A percentile compares a stretch with the other conserved stretches of the same genome.
These are phyloP conservation scores for Hymenoscyphus fructigenus DNA, from an alignment of 2,329 filamentous ascomycete genomes.

Conservation along the genomic window DNA sequence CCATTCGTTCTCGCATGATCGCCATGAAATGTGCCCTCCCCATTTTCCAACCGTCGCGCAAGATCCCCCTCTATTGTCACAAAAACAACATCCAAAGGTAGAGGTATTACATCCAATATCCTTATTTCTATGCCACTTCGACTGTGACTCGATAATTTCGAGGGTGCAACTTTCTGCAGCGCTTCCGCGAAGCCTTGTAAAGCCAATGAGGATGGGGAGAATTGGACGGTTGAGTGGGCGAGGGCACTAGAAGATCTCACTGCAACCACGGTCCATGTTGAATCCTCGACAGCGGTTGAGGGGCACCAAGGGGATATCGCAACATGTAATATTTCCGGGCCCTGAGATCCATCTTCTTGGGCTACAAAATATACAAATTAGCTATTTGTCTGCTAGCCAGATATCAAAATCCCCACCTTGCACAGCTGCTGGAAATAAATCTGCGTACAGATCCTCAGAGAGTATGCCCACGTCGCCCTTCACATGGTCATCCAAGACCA, in stretches of 20 bases:
- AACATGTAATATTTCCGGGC: slow-evolving; percentile 56
- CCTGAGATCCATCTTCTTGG: slow-evolving; percentile 26
- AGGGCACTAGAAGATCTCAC: slow-evolving; percentile 63
- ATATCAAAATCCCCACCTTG: slow-evolving; percentile 40
- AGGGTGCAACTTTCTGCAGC: slow-evolving; percentile 71
- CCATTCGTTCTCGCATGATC: slow-evolving; percentile 51
- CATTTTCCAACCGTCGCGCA: slow-evolving; percentile 75
- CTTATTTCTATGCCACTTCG: slow-evolving; percentile 81
- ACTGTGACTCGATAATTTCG: slow-evolving; percentile 69
- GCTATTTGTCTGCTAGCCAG: neutral
- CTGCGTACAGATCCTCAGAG: slow-evolving; percentile 80
- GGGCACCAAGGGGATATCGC: slow-evolving; percentile 75
- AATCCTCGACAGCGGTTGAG: slow-evolving; percentile 53
- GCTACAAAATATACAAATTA: slow-evolving; percentile 15
- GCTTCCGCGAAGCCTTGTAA: slow-evolving; percentile 77
- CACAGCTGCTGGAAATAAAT: slow-evolving; percentile 69
- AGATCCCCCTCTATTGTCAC: slow-evolving; percentile 82
- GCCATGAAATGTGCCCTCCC: slow-evolving; percentile 78
- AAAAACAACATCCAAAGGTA: slow-evolving; percentile 81
- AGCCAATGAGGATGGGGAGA: slow-evolving; percentile 68
- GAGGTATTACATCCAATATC: slow-evolving; percentile 74
- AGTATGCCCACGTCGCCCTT: slow-evolving; percentile 83
- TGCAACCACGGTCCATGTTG: slow-evolving; percentile 83
- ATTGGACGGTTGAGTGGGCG: slow-evolving; percentile 75
- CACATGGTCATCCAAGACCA: slow-evolving; percentile 82